Evolutionary conservation across 176 grass and related monocot species (phyloP), one percentile per base, ranked within the genome.

Genomic region (Elaeis guineensis): DNA sequence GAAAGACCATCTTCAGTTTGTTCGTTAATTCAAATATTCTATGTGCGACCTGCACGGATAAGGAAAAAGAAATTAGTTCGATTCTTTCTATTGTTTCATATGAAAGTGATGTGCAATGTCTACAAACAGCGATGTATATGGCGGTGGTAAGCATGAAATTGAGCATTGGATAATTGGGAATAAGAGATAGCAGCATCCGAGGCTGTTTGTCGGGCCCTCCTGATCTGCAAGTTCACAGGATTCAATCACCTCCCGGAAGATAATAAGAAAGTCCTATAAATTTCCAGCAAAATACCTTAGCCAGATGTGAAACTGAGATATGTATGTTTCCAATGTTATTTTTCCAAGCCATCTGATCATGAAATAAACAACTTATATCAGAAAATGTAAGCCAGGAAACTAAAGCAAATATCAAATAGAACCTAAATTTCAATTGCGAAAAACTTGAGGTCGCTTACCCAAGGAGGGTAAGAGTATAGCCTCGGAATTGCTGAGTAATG

Each of bases 301-400:
- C 70, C 58, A 63, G 21, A 73, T 63, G 29, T 73, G 70, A 18
- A 55, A 73, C 51, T 73, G 70, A 8, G 59, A 20, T 63, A 73
- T 73, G 50, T 73, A 73, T 17, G 51, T 73, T 58, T 73, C 70
- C 59, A 73, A 59, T 39, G 70, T 73, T 24, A 73, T 73, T 58
- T 73, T 73, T 44, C 70, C 70, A 18, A 73, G 70, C 70, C 70
- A 73, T 19, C 70, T 73, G 19, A 63, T 52, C n/a, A 29, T 15
- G 30, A 16, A 18, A 2, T 21, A 69, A 16, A 44, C 18, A 32
- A 44, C 35, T 44, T 44, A 14, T 1, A 44, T 44, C 35, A 44
- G 35, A 39, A 39, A 39, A 39, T 39, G 6, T 1, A 39, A 11
- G 4, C 51, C 1, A 21, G 15, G 17, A 17, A 50, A 49, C 5